Conservation (phyloP, 2,329 filamentous ascomycete genomes). For the Talaromyces piceae region DNA sequence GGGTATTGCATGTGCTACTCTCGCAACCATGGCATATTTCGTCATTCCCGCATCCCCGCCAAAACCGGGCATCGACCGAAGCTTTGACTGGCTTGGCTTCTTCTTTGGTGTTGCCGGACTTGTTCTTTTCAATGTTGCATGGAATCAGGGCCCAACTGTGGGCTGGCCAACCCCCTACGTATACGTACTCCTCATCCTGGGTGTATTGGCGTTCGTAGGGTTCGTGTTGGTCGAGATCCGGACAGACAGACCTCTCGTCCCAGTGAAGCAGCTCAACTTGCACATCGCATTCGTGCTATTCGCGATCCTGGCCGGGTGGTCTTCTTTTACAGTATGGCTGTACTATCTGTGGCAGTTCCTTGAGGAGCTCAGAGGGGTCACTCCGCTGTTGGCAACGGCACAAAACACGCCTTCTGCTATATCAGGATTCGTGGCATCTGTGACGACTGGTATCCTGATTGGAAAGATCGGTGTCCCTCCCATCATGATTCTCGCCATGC, state of each 20-base stretch:
- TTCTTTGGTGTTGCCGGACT: conserved; percentile 41
- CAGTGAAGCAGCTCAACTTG: conserved; percentile 1
- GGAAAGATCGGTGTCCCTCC: conserved; percentile 13
- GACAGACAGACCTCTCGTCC: conserved; percentile 4
- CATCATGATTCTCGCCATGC: conserved; percentile 25
- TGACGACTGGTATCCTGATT: conserved; percentile 21
- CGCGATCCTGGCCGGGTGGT: conserved; percentile 37
- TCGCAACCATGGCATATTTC: conserved; percentile 23
- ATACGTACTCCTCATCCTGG: conserved; percentile 38
- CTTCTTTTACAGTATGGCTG: conserved; percentile 35
- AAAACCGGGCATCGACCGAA: conserved; percentile 15
- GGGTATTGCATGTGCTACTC: conserved; percentile 13
- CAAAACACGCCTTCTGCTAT: conserved; percentile 24
- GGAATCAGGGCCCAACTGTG: conserved; percentile 44
- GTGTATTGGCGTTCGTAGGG: conserved; percentile 30
- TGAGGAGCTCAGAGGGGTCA: conserved; percentile 17
- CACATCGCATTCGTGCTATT: conserved; percentile 29
- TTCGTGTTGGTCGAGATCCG: conserved; percentile 6
- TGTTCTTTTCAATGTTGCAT: conserved; percentile 47
- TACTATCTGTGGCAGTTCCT: conserved; percentile 33
- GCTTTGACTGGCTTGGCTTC: conserved; percentile 39
- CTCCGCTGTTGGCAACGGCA: conserved; percentile 23
- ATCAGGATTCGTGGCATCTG: conserved; percentile 24
- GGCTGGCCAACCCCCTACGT: conserved; percentile 41
- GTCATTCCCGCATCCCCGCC: conserved; percentile 31